Evolutionary conservation across 768 basidiomycete species (phyloP), one percentile per base, ranked within the genome.

Genomic region (Thelephora ganbajun): DNA sequence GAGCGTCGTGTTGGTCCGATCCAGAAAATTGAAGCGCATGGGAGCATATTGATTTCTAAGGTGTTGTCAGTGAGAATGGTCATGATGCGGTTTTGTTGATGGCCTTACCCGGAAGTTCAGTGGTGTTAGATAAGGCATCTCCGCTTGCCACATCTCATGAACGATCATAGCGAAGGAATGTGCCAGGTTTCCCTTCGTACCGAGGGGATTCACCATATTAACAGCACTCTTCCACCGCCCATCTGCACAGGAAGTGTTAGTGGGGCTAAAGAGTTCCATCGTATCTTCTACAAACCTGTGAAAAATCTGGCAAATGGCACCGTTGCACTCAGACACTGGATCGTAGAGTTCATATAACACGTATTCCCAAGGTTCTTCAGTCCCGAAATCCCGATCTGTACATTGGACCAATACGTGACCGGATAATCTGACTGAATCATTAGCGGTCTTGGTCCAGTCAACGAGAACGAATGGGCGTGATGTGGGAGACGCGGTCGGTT

Each of bases 311-410:
- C 78, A 62, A 99, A 94, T 0, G 94, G 94, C 6, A 86, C 78
- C 0, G 94, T 96, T 0, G 93, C 93, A 59, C 83, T 91, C 59
- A 99, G 68, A 62, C 96, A 99, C 63, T 99, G 96, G 13, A 99
- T 77, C 5, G 91, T 92, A 26, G 96, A 88, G 61, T 98, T 98
- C 91, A 98, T 98, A 60, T 98, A 99, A 62, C 96, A 99, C 6
- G 96, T 99, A 61, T 97, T 98, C 14, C 86, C 83, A 51, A 98
- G 59, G 61, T 99, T 99, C 74, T 93, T 93, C 59, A 99, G 62
- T 3, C 94, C 94, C 0, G 81, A 79, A 16, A 79, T 79, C 19
- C 82, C 83, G 47, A 92, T 79, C 51, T 82, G 76, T 35, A 77
- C 69, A 59, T 92, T 87, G 12, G 72, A 64, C 92, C 92, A 97